phyloP scores from a whole-genome alignment of 2,329 filamentous ascomycete species.

The Phialocephala subalpina region DNA sequence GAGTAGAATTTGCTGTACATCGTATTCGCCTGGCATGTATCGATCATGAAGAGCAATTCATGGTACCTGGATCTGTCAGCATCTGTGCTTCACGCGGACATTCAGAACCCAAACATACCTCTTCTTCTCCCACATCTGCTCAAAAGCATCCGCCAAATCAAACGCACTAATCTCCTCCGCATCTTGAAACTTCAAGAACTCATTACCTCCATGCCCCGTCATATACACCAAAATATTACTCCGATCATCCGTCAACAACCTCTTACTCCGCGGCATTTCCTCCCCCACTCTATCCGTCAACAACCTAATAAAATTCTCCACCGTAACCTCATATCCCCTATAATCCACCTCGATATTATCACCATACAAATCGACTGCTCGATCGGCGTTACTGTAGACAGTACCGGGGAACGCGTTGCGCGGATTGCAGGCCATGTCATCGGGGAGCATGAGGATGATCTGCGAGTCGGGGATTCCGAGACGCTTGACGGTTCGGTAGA shows the following conservation, averaged over 20 bases:
- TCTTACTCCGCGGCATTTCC: slow-evolving; percentile 94
- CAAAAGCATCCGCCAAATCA: slow-evolving; percentile 95
- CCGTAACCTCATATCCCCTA: slow-evolving; percentile 96
- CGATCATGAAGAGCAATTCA: slow-evolving; percentile 99
- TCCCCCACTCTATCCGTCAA: slow-evolving; percentile 94
- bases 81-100: background rate
- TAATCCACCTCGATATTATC: slow-evolving; percentile 99
- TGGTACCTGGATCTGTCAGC: slow-evolving; percentile 70
- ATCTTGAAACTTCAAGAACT: slow-evolving; percentile 98
- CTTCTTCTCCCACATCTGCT: slow-evolving; percentile 99
- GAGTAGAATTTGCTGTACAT: slow-evolving; percentile 99
- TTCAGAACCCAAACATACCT: slow-evolving; percentile 56
- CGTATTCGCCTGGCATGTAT: slow-evolving; percentile 98
- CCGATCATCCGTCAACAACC: slow-evolving; percentile 90
- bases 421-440: slow-evolving; percentile 99
- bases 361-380: slow-evolving; percentile 93
- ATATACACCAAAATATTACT: slow-evolving; percentile 99
- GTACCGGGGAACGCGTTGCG: slow-evolving; percentile 97
- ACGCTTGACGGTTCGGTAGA: slow-evolving; percentile 97
- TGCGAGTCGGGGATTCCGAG: slow-evolving; percentile 97
- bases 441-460: slow-evolving; percentile 99
- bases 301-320: slow-evolving; percentile 97
- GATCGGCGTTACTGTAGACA: slow-evolving; percentile 97
- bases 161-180: slow-evolving; percentile 97
- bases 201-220: slow-evolving; percentile 97